These are phyloP conservation scores for Aphanomyces euteiches DNA, from an alignment of 352 stramenopile genomes.

Conservation along the genomic window DNA sequence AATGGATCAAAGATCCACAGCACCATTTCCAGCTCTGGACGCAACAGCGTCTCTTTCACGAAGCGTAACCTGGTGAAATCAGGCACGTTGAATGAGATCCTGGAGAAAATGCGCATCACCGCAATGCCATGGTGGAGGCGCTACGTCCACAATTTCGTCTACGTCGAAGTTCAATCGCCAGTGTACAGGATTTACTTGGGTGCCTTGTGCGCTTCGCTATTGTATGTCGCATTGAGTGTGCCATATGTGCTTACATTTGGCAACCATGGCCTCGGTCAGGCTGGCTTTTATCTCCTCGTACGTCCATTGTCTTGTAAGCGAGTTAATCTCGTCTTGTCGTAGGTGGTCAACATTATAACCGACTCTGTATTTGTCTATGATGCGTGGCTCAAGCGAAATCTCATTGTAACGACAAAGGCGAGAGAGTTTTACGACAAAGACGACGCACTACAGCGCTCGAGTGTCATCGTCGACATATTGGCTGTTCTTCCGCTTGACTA, in stretches of 20 bases:
- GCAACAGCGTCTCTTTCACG: not conserved
- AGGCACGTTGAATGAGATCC: not conserved
- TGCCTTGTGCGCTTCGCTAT: slow-evolving; percentile 11
- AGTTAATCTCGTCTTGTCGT: slow-evolving; percentile 34
- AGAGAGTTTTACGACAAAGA: slow-evolving; percentile 23
- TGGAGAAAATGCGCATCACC: not conserved
- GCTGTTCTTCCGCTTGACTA: slow-evolving; percentile 27
- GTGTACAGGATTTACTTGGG: slow-evolving; percentile 23
- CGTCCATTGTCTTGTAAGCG: slow-evolving; percentile 26
- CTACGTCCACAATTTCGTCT: not conserved
- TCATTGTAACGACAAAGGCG: slow-evolving; percentile 8
- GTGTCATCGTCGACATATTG: slow-evolving; percentile 17
- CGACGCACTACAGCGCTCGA: not conserved
- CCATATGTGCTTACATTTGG: slow-evolving; percentile 65
- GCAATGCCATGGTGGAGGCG: not conserved
- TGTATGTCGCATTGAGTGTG: slow-evolving; percentile 59
- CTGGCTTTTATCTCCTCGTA: slow-evolving; percentile 40
- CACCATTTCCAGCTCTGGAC: not conserved
- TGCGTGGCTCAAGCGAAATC: slow-evolving; percentile 28
- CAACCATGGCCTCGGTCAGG: slow-evolving; percentile 48
- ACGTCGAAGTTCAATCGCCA: slow-evolving; percentile 24
- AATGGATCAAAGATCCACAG: not conserved
- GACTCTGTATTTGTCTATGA: slow-evolving; percentile 27
- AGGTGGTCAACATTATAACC: slow-evolving; percentile 15
- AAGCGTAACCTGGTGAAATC: not conserved